Percentiles rank a stretch among this genome's conserved stretches.
Evolutionary conservation across 1,139 yeast species (phyloP).

Genomic region (Wickerhamiella pararugosa): DNA sequence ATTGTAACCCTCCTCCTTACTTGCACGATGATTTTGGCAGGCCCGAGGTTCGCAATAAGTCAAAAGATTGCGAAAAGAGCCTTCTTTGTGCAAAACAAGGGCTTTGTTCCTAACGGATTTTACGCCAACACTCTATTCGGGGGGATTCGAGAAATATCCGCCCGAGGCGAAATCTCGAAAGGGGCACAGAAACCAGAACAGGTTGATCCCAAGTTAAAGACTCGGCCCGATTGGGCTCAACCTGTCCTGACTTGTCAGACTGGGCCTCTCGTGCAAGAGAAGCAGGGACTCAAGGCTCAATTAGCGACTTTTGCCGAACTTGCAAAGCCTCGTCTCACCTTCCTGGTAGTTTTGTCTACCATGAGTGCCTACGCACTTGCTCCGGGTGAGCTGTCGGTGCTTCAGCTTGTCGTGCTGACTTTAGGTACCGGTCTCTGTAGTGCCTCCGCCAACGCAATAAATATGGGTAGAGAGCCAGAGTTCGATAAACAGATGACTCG

Average conservation of each 20-base stretch:
- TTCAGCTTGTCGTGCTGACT: constrained; percentile 56
- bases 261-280: neutral
- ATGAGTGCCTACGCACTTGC: constrained; percentile 89
- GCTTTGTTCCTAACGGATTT: too few relatives aligned
- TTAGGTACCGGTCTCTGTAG: constrained; percentile 79
- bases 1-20: too few relatives aligned
- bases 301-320: constrained; percentile 34
- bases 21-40: too few relatives aligned
- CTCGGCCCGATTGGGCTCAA: constrained; percentile 5
- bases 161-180: too few relatives aligned
- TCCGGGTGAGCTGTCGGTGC: constrained; percentile 60
- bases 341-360: constrained; percentile 77
- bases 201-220: too few relatives aligned
- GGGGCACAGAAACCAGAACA: too few relatives aligned
- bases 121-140: too few relatives aligned
- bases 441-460: constrained; percentile 91
- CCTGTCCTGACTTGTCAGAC: constrained; percentile 2
- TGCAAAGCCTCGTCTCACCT: constrained; percentile 78
- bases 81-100: too few relatives aligned
- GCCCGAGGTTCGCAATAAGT: too few relatives aligned
- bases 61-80: too few relatives aligned
- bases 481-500: constrained; percentile 81
- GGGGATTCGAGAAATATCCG: too few relatives aligned
- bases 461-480: constrained; percentile 92
- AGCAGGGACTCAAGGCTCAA: neutral